Conservation (phyloP, 345 rosid genomes). For the Murraya koenigii region DNA sequence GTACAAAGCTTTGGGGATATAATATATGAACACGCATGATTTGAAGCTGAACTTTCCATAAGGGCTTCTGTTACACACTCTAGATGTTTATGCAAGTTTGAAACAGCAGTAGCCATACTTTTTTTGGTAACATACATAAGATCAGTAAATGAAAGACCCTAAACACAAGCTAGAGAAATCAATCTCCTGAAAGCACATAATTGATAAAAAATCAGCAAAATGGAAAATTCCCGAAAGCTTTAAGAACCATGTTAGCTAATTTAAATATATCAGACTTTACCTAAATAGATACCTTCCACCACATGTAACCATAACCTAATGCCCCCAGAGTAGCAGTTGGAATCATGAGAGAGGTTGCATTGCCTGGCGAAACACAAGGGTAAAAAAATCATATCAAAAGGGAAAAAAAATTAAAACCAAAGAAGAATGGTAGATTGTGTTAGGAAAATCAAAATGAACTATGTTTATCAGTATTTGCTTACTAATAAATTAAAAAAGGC, state of each 20-base stretch:
- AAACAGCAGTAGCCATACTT: constrained; percentile 71
- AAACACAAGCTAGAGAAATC: constrained; percentile 9
- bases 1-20: no score
- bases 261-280: background rate
- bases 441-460: background rate
- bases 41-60: constrained; percentile 44
- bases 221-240: background rate
- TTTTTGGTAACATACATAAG: constrained; percentile 85
- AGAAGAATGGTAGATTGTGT: background rate
- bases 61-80: constrained; percentile 77
- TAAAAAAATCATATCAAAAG: background rate
- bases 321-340: constrained; percentile 88
- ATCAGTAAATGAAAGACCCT: constrained; percentile 90
- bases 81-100: constrained; percentile 81
- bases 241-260: background rate
- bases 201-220: background rate
- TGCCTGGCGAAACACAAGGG: constrained; percentile 40
- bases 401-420: background rate
- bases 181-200: constrained; percentile 12
- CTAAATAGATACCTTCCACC: constrained; percentile 80
- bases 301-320: constrained; percentile 96
- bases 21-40: constrained; percentile 17
- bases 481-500: background rate
- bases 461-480: background rate
- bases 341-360: constrained; percentile 46